These are phyloP conservation scores for Macadamia integrifolia DNA, from an alignment of 164 flowering plant genomes.

Conservation along the genomic window DNA sequence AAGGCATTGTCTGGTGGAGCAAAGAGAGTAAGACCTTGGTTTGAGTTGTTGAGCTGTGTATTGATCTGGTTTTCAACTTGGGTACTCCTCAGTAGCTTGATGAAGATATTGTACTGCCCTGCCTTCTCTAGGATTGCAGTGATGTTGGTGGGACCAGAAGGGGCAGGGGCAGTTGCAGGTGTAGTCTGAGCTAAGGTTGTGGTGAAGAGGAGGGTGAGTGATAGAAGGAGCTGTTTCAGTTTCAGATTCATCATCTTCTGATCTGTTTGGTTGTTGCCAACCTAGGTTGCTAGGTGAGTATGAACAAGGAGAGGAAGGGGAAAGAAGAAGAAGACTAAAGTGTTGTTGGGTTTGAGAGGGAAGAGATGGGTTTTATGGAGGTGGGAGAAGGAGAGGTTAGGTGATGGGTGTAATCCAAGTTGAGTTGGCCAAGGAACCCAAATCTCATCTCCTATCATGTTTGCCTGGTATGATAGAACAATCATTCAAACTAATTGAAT, in stretches of 20 bases:
- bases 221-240: slow-evolving; percentile 13
- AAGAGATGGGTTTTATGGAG: slow-evolving; percentile 1
- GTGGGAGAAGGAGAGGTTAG: slow-evolving; percentile 6
- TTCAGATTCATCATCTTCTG: slow-evolving; percentile 4
- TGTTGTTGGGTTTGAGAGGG: neutral
- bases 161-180: slow-evolving; percentile 20
- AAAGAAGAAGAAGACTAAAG: neutral
- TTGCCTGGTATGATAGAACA: neutral
- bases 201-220: slow-evolving; percentile 17
- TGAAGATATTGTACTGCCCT: slow-evolving; percentile 27
- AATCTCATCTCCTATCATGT: slow-evolving; percentile 1
- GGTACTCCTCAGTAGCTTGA: slow-evolving; percentile 35
- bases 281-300: neutral
- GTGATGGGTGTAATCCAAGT: slow-evolving; percentile 8
- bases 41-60: slow-evolving; percentile 65
- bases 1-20: slow-evolving; percentile 81
- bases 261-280: neutral
- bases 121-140: slow-evolving; percentile 26
- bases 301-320: neutral
- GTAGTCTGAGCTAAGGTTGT: slow-evolving; percentile 24
- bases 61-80: slow-evolving; percentile 45
- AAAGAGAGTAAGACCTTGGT: slow-evolving; percentile 60
- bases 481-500: neutral
- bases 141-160: slow-evolving; percentile 27
- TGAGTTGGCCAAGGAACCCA: slow-evolving; percentile 3